These are phyloP conservation scores for Amphicarpaea edgeworthii DNA, from an alignment of 306 rosid species.

Conservation along the genomic window DNA sequence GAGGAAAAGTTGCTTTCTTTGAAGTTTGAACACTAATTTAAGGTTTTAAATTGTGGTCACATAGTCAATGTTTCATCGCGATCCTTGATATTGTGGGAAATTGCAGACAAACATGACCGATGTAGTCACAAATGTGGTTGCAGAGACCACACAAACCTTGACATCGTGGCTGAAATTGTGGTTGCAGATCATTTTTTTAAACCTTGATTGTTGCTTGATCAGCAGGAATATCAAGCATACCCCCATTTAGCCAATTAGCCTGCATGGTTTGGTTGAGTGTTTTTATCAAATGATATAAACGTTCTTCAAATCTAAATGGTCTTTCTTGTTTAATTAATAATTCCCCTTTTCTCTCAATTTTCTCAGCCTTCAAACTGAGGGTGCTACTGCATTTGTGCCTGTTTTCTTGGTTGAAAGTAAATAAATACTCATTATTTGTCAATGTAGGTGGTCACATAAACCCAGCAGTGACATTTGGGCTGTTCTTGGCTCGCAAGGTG, in stretches of 20 bases:
- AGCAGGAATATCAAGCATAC: not conserved
- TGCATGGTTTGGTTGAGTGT: not conserved
- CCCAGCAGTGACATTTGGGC: constrained; percentile 86
- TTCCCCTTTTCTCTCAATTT: not conserved
- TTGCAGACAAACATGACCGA: not conserved
- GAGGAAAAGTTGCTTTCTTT: not conserved
- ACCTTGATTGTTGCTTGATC: not conserved
- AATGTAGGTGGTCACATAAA: constrained; percentile 77
- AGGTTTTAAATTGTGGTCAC: not conserved
- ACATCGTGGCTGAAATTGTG: not conserved
- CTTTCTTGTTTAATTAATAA: not conserved
- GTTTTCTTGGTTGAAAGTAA: not conserved
- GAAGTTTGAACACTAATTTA: not conserved
- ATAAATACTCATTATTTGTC: not conserved
- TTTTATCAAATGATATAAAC: not conserved
- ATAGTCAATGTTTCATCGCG: not conserved
- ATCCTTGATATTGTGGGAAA: not conserved
- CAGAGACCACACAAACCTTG: not conserved
- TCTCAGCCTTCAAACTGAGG: constrained; percentile 3
- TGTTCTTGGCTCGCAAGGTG: constrained; percentile 75
- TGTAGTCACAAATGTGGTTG: too few relatives aligned
- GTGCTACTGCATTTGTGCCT: too few relatives aligned
- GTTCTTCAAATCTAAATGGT: not conserved
- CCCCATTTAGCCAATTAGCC: constrained; percentile 13
- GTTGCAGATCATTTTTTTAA: not conserved